A percentile compares a stretch with the other conserved stretches of the same genome.
These are phyloP conservation scores for Leccinum brunneo-olivaceum DNA, from an alignment of 1,284 basidiomycete genomes.

Conservation along the genomic window DNA sequence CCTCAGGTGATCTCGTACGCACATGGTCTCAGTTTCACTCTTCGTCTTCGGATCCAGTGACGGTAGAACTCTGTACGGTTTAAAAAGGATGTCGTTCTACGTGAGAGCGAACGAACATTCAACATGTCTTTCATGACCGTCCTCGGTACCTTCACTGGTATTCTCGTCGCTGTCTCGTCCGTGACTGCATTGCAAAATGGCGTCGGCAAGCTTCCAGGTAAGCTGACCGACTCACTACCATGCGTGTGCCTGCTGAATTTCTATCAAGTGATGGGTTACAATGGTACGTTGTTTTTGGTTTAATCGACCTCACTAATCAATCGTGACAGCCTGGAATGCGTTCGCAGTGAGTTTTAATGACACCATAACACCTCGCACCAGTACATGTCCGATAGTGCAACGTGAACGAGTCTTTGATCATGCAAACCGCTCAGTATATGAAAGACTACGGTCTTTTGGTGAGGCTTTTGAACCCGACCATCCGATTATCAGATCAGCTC, in stretches of 20 bases:
- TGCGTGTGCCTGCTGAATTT: conserved; percentile 12
- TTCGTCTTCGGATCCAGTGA: too few relatives aligned
- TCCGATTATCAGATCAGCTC: neutral
- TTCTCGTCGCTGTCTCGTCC: conserved; percentile 14
- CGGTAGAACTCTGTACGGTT: too few relatives aligned
- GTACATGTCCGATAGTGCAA: too few relatives aligned
- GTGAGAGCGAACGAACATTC: too few relatives aligned
- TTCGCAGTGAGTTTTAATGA: conserved; percentile 21
- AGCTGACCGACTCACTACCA: neutral
- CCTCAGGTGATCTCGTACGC: too few relatives aligned
- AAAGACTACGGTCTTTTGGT: conserved; percentile 41
- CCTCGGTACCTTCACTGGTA: conserved; percentile 3
- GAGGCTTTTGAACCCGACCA: conserved; percentile 12
- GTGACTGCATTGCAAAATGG: conserved; percentile 25
- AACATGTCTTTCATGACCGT: conserved; percentile 17
- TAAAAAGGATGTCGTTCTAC: too few relatives aligned
- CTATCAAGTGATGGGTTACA: conserved; percentile 27
- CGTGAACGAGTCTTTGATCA: conserved; percentile 40
- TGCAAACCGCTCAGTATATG: conserved; percentile 44
- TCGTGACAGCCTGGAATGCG: conserved; percentile 22
- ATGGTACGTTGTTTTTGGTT: conserved; percentile 16
- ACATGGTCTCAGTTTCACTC: too few relatives aligned
- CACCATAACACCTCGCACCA: neutral
- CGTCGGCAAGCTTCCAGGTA: conserved; percentile 29
- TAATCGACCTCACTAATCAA: conserved; percentile 1